Percentiles rank a stretch among this genome's conserved stretches.
These are phyloP conservation scores for Candida montana DNA, from an alignment of 805 yeast species.

Conservation along the genomic window DNA sequence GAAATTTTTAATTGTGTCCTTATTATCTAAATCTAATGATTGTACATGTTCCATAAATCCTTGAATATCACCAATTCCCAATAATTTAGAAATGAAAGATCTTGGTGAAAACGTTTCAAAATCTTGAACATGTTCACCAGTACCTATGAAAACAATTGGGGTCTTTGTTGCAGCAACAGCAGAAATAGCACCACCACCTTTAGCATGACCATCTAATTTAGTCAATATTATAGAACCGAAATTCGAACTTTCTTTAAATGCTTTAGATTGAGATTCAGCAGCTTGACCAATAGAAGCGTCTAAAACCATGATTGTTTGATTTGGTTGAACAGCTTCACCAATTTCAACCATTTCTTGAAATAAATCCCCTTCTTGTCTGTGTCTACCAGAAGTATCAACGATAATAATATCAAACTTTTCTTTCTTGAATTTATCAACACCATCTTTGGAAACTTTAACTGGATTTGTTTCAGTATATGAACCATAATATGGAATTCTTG, in stretches of 20 bases:
- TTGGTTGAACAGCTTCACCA: constrained; percentile 81
- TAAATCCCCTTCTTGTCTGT: constrained; percentile 86
- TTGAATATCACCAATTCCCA: constrained; percentile 94
- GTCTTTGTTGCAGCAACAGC: constrained; percentile 97
- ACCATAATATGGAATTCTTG: constrained; percentile 91
- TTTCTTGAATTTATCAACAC: constrained; percentile 85
- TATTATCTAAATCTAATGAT: constrained; percentile 79
- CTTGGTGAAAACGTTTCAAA: constrained; percentile 87
- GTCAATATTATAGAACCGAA: constrained; percentile 95
- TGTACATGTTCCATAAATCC: constrained; percentile 92
- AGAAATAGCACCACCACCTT: constrained; percentile 98
- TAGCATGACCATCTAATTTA: constrained; percentile 98
- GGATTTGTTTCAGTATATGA: constrained; percentile 95
- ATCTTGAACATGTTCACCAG: constrained; percentile 95
- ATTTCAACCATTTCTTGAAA: constrained; percentile 95
- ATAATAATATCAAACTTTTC: constrained; percentile 90
- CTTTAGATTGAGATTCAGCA: constrained; percentile 90
- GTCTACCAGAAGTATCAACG: constrained; percentile 98
- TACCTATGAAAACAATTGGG: constrained; percentile 94
- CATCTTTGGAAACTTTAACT: constrained; percentile 83
- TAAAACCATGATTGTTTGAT: constrained; percentile 94
- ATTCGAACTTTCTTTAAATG: constrained; percentile 87
- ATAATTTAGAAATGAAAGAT: constrained; percentile 81
- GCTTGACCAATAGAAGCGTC: constrained; percentile 99
- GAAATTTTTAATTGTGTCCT: constrained; percentile 85